These are phyloP conservation scores for Psilocybe sp. DNA, from an alignment of 768 basidiomycete species.

Conservation along the genomic window DNA sequence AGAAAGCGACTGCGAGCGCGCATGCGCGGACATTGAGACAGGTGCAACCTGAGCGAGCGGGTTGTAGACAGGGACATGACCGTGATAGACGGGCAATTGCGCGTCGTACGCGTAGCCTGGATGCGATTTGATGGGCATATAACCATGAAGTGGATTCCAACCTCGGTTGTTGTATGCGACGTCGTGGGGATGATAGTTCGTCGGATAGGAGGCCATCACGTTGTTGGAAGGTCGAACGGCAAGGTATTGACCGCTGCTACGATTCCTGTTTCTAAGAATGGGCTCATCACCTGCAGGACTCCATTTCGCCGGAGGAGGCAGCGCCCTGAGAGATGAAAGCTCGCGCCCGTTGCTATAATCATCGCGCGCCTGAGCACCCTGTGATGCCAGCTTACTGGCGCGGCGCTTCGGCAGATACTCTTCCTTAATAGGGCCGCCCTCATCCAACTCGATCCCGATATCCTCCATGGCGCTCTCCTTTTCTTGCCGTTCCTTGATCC, in stretches of 20 bases:
- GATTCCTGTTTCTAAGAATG: slow-evolving; percentile 51
- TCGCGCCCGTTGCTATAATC: slow-evolving; percentile 6
- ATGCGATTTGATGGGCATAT: slow-evolving; percentile 35
- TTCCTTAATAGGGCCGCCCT: slow-evolving; percentile 78
- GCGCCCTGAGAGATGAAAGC: slow-evolving; percentile 22
- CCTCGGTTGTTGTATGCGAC: slow-evolving; percentile 34
- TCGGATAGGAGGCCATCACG: slow-evolving; percentile 34
- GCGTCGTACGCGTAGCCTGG: slow-evolving; percentile 37
- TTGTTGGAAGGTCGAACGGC: slow-evolving; percentile 56
- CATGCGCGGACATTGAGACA: slow-evolving; percentile 36
- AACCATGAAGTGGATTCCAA: slow-evolving; percentile 35
- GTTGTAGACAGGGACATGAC: slow-evolving; percentile 30
- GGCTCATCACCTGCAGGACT: slow-evolving; percentile 80
- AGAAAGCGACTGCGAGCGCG: slow-evolving; percentile 56
- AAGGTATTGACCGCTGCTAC: slow-evolving; percentile 56
- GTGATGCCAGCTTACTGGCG: slow-evolving; percentile 27
- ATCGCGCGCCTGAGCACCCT: slow-evolving; percentile 8
- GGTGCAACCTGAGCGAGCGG: slow-evolving; percentile 35
- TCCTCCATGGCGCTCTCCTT: slow-evolving; percentile 44
- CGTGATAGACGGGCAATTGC: slow-evolving; percentile 26
- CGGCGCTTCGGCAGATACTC: slow-evolving; percentile 79
- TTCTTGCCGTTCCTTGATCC: slow-evolving; percentile 50
- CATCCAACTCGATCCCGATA: slow-evolving; percentile 76
- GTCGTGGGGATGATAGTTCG: slow-evolving; percentile 32
- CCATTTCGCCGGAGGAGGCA: slow-evolving; percentile 81